Conservation (phyloP, 345 rosid species). For the Moricandia moricandioides region DNA sequence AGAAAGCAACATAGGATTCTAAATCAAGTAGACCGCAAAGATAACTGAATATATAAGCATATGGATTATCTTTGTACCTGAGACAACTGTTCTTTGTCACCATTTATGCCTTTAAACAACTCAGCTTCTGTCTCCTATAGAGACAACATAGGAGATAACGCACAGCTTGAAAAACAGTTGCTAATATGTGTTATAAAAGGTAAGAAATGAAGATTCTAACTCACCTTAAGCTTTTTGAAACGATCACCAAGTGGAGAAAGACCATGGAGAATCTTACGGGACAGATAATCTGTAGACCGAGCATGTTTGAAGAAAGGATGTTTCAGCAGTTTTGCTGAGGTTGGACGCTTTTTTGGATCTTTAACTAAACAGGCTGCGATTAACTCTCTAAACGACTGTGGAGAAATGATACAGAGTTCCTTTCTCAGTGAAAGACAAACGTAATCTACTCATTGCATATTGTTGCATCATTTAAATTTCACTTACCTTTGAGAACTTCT, state of each 20-base stretch:
- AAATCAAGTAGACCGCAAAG: background rate
- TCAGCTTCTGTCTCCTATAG: constrained; percentile 22
- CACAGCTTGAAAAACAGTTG: background rate
- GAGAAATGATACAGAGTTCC: background rate
- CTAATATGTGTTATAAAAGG: background rate
- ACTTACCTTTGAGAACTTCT: constrained; percentile 69
- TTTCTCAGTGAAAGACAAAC: constrained; percentile 16
- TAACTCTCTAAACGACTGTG: constrained; percentile 78
- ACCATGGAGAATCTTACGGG: constrained; percentile 53
- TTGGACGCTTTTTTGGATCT: constrained; percentile 89
- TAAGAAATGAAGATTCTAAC: background rate
- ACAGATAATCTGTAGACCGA: constrained; percentile 56
- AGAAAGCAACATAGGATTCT: constrained; percentile 9
- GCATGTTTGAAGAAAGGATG: constrained; percentile 81
- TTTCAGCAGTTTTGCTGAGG: constrained; percentile 72
- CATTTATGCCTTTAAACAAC: constrained; percentile 57
- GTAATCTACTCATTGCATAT: background rate
- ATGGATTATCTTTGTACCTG: constrained; percentile 44
- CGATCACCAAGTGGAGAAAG: constrained; percentile 82
- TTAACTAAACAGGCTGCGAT: constrained; percentile 85
- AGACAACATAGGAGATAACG: background rate
- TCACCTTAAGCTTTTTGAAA: constrained; percentile 65
- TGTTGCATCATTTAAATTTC: constrained; percentile 4
- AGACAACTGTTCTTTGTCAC: constrained; percentile 69
- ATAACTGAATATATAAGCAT: background rate